These are phyloP conservation scores for Epichloe elymi DNA, from an alignment of 2,329 filamentous ascomycete genomes.

Conservation along the genomic window DNA sequence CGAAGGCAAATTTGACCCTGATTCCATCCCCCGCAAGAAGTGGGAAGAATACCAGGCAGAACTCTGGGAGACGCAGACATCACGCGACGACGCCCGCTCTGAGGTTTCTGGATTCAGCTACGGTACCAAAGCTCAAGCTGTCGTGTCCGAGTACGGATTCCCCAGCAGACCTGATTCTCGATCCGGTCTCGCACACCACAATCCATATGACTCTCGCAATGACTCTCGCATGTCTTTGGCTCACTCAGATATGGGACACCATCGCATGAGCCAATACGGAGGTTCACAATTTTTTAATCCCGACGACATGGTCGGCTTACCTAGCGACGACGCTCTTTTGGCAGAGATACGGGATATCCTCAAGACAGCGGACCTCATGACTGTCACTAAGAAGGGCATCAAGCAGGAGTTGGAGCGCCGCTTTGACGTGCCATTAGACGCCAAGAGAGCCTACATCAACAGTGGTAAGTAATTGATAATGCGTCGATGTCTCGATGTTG, in stretches of 20 bases:
- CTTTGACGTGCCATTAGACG: slow-evolving; percentile 76
- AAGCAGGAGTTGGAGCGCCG: slow-evolving; percentile 85
- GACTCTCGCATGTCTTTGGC: slow-evolving; percentile 68
- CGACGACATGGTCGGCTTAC: slow-evolving; percentile 62
- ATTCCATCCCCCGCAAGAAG: slow-evolving; percentile 82
- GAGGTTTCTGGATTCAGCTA: slow-evolving; percentile 92
- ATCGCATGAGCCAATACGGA: slow-evolving; percentile 48
- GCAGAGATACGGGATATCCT: slow-evolving; percentile 93
- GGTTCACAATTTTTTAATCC: slow-evolving; percentile 46
- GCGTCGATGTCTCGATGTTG: neutral
- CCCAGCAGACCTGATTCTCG: slow-evolving; percentile 44
- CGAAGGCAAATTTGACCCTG: slow-evolving; percentile 94
- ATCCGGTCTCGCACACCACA: slow-evolving; percentile 36
- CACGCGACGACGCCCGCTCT: slow-evolving; percentile 68
- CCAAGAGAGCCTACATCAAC: slow-evolving; percentile 86
- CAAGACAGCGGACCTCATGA: slow-evolving; percentile 87
- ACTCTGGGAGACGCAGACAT: slow-evolving; percentile 86
- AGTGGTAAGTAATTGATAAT: slow-evolving; percentile 50
- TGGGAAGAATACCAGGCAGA: slow-evolving; percentile 99
- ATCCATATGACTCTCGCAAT: slow-evolving; percentile 35
- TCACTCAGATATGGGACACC: slow-evolving; percentile 50
- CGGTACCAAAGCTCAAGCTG: slow-evolving; percentile 64
- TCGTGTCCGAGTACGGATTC: slow-evolving; percentile 57
- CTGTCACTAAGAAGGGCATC: slow-evolving; percentile 95
- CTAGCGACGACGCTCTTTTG: slow-evolving; percentile 77